These are phyloP conservation scores for Globisporangium cylindrosporum DNA, from an alignment of 352 stramenopile species.

Conservation along the genomic window DNA sequence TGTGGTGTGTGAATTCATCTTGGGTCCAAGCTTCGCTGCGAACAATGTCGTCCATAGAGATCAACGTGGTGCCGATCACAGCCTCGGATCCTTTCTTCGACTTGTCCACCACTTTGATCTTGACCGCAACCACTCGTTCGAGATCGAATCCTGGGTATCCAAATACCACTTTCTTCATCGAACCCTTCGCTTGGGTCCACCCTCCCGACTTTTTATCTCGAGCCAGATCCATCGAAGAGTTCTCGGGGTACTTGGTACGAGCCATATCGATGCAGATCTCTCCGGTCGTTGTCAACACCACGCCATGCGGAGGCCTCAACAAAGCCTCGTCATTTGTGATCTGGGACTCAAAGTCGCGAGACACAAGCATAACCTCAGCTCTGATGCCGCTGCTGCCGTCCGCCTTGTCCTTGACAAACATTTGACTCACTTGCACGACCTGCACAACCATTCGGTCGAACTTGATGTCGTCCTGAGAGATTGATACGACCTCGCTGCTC, in stretches of 20 bases:
- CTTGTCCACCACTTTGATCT: conserved; percentile 30
- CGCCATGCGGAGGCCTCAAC: conserved; percentile 35
- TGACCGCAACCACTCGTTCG: conserved; percentile 36
- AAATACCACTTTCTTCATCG: conserved; percentile 24
- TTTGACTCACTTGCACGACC: conserved; percentile 48
- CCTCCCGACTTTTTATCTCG: not conserved
- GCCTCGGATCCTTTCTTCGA: conserved; percentile 15
- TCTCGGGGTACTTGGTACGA: conserved; percentile 27
- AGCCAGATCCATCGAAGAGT: conserved; percentile 26
- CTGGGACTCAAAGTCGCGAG: conserved; percentile 42
- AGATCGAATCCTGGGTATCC: conserved; percentile 39
- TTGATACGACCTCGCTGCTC: conserved; percentile 10
- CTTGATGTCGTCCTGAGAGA: conserved; percentile 37
- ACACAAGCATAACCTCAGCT: conserved; percentile 47
- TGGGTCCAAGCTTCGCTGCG: conserved; percentile 14
- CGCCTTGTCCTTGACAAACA: conserved; percentile 36
- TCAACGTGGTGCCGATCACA: conserved; percentile 35
- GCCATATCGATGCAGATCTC: conserved; percentile 41
- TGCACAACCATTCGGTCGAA: conserved; percentile 43
- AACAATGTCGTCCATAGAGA: conserved; percentile 32
- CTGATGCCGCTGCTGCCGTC: conserved; percentile 23
- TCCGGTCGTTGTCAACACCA: conserved; percentile 34
- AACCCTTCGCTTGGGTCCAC: conserved; percentile 9
- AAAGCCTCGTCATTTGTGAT: conserved; percentile 16
- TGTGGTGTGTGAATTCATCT: not conserved